phyloP scores from a whole-genome alignment of 2,329 filamentous ascomycete genomes.

The Didymella sp. region DNA sequence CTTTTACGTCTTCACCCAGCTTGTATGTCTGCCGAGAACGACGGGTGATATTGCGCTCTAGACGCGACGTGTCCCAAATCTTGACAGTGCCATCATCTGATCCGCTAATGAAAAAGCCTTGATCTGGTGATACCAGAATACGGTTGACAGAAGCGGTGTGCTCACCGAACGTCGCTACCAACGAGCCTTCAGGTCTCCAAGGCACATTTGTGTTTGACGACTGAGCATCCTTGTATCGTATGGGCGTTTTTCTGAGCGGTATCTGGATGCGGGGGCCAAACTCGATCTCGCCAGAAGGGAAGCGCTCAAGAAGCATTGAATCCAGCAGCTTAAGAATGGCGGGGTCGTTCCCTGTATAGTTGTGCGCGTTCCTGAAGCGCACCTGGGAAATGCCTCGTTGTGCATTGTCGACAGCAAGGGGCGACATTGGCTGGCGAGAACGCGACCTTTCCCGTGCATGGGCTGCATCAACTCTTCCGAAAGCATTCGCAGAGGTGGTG shows the following conservation, averaged over 20 bases:
- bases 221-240: conserved; percentile 62
- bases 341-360: conserved; percentile 80
- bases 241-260: conserved; percentile 62
- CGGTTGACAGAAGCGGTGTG: conserved; percentile 84
- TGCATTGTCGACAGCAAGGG: conserved; percentile 43
- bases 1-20: conserved; percentile 72
- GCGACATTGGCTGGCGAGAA: conserved; percentile 38
- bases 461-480: conserved; percentile 67
- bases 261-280: conserved; percentile 83
- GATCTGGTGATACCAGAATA: conserved; percentile 83
- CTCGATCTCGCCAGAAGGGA: conserved; percentile 66
- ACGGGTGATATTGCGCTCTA: conserved; percentile 91
- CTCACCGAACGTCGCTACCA: conserved; percentile 89
- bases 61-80: conserved; percentile 87
- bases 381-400: conserved; percentile 45
- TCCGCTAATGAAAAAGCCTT: conserved; percentile 91
- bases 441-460: conserved; percentile 43
- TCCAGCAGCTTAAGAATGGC: conserved; percentile 72
- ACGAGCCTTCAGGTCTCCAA: conserved; percentile 83
- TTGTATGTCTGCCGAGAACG: conserved; percentile 85
- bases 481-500: conserved; percentile 68
- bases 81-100: conserved; percentile 91
- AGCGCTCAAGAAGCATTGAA: conserved; percentile 76
- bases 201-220: conserved; percentile 59
- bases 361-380: conserved; percentile 72